A percentile compares a stretch with the other conserved stretches of the same genome.
phyloP scores from a whole-genome alignment of 768 basidiomycete species.

The Terana coerulea region DNA sequence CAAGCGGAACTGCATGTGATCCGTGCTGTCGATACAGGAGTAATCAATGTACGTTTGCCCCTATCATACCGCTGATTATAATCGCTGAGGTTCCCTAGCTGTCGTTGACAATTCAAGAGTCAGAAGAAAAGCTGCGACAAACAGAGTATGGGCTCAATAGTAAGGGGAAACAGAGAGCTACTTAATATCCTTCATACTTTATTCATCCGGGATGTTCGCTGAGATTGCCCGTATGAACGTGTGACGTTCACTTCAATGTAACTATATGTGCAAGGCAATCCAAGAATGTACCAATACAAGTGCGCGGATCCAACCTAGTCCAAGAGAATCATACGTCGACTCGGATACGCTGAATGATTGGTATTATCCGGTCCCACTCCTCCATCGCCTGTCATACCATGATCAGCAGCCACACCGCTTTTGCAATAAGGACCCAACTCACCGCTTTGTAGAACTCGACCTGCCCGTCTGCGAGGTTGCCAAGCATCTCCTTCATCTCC shows the following conservation, averaged over 20 bases:
- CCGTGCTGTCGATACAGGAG: constrained; percentile 78
- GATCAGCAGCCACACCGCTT: neutral
- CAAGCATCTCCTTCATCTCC: constrained; percentile 96
- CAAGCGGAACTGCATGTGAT: constrained; percentile 70
- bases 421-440: constrained; percentile 13
- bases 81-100: constrained; percentile 38
- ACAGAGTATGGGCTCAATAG: constrained; percentile 10
- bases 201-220: neutral
- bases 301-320: neutral
- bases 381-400: constrained; percentile 75
- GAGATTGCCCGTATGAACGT: neutral
- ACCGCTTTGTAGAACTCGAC: constrained; percentile 92
- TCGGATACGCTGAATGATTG: constrained; percentile 88
- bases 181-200: neutral
- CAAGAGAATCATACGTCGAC: constrained; percentile 67
- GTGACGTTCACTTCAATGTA: neutral
- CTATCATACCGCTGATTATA: neutral
- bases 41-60: constrained; percentile 58
- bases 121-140: constrained; percentile 58
- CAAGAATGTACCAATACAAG: neutral
- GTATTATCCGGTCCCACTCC: constrained; percentile 95
- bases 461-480: constrained; percentile 87
- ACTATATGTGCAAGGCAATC: neutral
- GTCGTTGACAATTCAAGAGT: constrained; percentile 78
- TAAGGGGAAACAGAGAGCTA: constrained; percentile 21